phyloP scores from a whole-genome alignment of 148 eudicot species.

The Rheum nobile region DNA sequence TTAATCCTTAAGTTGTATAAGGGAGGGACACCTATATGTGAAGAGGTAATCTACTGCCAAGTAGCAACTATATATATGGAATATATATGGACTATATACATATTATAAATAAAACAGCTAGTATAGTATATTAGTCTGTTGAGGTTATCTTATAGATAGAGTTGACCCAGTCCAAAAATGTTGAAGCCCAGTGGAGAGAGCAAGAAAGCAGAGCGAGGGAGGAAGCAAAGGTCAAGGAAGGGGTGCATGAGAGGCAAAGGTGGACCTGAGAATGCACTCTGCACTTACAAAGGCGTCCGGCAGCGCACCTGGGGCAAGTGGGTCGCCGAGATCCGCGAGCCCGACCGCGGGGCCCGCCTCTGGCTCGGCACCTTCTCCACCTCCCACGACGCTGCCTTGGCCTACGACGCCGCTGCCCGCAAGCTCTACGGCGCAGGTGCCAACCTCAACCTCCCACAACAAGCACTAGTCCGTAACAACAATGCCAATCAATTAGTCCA shows the following conservation, averaged over 20 bases:
- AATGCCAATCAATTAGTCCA: too few species aligned
- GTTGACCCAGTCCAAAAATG: not conserved
- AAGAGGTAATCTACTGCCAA: not conserved
- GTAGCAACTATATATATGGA: not conserved
- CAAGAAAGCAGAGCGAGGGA: not conserved
- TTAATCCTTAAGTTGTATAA: not conserved
- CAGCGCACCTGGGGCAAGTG: conserved; percentile 16
- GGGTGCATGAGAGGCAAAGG: conserved; percentile 19
- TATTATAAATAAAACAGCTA: too few species aligned
- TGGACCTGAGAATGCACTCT: conserved; percentile 9
- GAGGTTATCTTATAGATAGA: too few species aligned
- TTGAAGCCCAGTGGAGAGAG: not conserved
- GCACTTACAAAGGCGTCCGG: conserved; percentile 13
- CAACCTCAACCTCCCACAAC: conserved; percentile 5
- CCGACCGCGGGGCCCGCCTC: conserved; percentile 11
- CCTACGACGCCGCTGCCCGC: conserved; percentile 10
- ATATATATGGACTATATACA: too few species aligned
- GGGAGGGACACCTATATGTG: not conserved
- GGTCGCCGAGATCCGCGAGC: conserved; percentile 18
- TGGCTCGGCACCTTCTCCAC: conserved; percentile 14
- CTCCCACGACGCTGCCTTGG: conserved; percentile 12
- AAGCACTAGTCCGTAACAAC: too few species aligned
- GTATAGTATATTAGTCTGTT: too few species aligned
- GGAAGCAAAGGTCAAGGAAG: conserved; percentile 5
- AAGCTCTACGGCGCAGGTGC: conserved; percentile 6